Base-by-base conservation (phyloP, 805 yeast species). In the Dipodascus geniculatus region DNA sequence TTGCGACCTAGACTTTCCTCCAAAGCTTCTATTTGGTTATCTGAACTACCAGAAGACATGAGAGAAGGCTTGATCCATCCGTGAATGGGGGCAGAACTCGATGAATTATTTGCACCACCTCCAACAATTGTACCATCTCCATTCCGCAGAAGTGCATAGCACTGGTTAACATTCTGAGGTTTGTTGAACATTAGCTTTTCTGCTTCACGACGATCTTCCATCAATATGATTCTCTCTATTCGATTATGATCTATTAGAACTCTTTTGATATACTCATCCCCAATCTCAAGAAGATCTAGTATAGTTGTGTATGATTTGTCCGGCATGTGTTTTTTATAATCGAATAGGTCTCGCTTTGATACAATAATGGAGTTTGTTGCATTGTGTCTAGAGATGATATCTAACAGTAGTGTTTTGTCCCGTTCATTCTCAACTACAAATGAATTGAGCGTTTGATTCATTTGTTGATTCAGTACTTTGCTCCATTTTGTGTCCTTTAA, bases 401-500 rank as follows among this genome's bases (percentile, higher is more conserved):
- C 17, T n/a, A 23, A 23, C 19, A 71, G 58, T 17, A 51, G 8
- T 9, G 65, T 64, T 48, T 81, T 73, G 63, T 91, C 98, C 24
- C 73, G 73, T 49, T 72, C 77, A 61, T 77, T 79, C 35, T 78
- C 73, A 1, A 87, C 96, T 35, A 86, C 72, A 66, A 87, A 88
- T 0, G 87, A 73, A 42, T 74, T 79, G 6, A 86, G 65, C 0
- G 78, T 66, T 8, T 70, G 67, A 1, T 74, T 74, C 28, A 88
- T 64, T 1, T 73, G 63, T 0, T 78, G 66, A 60, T 87, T 95
- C 3, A 90, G 63, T 2, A 84, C 66, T 22, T 75, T 76, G 3
- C 75, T 68, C 88, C 88, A 90, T 24, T 70, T 64, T 20, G 73
- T 68, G 60, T 68, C 78, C 6, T 80, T 84, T 14, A 91, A 70